Percentiles rank a stretch among this genome's conserved stretches.
Evolutionary conservation across 495 filamentous ascomycete species (phyloP).

Genomic region (Chaetomium cochliodes): DNA sequence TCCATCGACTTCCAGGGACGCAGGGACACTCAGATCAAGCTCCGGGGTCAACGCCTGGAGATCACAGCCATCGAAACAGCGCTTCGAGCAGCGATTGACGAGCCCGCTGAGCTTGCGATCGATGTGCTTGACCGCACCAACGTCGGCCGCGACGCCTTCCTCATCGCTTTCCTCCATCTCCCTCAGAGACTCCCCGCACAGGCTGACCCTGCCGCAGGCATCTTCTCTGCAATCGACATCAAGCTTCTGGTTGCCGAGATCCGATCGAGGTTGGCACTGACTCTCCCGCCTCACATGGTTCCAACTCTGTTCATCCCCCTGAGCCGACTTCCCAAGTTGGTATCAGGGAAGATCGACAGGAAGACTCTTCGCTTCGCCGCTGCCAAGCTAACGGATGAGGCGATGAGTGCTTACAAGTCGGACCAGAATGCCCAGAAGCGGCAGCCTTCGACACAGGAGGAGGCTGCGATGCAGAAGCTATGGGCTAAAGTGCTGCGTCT

Average conservation of each 20-base stretch:
- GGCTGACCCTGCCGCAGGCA: constrained; percentile 1
- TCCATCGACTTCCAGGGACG: constrained; percentile 47
- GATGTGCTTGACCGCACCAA: not conserved
- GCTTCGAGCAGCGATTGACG: constrained; percentile 26
- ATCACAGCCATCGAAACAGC: constrained; percentile 53
- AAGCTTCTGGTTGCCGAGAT: constrained; percentile 5
- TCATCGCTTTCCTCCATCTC: constrained; percentile 14
- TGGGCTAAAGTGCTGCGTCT: constrained; percentile 33
- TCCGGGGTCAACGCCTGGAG: constrained; percentile 37
- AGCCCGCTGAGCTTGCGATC: constrained; percentile 5
- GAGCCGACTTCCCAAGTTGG: not conserved
- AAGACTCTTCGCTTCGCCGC: constrained; percentile 10
- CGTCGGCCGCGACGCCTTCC: constrained; percentile 7
- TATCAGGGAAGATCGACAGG: constrained; percentile 19
- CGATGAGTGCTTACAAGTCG: constrained; percentile 12
- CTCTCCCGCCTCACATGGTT: constrained; percentile 11
- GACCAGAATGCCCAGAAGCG: constrained; percentile 4
- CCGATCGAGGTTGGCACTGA: not conserved
- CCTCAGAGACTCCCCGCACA: constrained; percentile 3
- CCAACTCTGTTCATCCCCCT: constrained; percentile 12
- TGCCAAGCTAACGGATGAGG: constrained; percentile 34
- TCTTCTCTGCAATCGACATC: not conserved
- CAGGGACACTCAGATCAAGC: constrained; percentile 33
- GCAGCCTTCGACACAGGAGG: constrained; percentile 16
- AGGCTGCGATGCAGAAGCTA: constrained; percentile 28